Percentiles rank a stretch among this genome's conserved stretches.
Conservation (phyloP, 2,329 filamentous ascomycete species). For the Colletotrichum aenigma region DNA sequence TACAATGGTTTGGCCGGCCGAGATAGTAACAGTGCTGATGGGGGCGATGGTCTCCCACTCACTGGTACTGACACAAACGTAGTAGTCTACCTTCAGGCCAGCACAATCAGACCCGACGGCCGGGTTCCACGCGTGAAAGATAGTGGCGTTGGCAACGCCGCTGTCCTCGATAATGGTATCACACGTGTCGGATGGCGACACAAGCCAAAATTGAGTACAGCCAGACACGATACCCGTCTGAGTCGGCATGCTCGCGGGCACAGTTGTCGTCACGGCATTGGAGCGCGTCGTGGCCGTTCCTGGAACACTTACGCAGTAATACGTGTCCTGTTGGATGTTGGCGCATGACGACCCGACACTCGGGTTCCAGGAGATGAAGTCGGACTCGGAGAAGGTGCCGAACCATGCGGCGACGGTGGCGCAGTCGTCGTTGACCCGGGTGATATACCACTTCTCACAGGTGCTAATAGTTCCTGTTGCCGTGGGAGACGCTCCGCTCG, state of each 20-base stretch:
- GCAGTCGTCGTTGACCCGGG: neutral
- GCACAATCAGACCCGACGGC: neutral
- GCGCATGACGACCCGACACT: neutral
- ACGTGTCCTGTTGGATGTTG: neutral
- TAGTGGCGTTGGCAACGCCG: neutral
- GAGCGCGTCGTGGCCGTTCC: neutral
- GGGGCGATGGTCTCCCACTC: neutral
- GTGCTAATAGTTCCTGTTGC: neutral
- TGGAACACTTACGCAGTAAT: neutral
- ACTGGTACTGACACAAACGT: neutral
- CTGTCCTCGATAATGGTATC: neutral
- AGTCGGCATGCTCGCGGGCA: neutral
- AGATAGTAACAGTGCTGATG: neutral
- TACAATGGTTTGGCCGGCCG: neutral
- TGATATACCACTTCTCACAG: neutral
- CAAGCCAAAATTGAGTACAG: constrained; percentile 16
- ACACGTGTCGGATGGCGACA: neutral
- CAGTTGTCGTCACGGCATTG: neutral
- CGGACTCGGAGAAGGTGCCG: neutral
- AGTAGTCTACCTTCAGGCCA: neutral
- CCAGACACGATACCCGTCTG: constrained; percentile 6
- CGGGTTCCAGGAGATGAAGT: neutral
- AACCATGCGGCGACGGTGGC: neutral
- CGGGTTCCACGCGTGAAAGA: neutral
- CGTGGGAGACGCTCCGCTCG: neutral